A percentile compares a stretch with the other conserved stretches of the same genome.
These are phyloP conservation scores for Penicillium cinerascens DNA, from an alignment of 495 filamentous ascomycete genomes.

Conservation along the genomic window DNA sequence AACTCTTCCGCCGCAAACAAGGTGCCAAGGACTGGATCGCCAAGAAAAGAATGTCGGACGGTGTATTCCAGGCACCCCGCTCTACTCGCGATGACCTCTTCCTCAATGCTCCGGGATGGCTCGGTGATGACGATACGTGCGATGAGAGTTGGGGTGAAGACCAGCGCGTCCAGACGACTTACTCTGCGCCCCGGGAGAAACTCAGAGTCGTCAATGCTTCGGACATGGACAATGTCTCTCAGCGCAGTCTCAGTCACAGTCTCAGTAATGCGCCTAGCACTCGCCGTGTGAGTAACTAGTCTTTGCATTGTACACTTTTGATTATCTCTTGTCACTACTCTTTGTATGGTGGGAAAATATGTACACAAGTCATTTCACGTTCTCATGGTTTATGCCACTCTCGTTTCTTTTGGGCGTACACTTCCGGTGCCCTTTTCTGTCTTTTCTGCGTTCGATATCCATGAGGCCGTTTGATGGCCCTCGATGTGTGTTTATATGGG, in stretches of 20 bases:
- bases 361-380: constrained; percentile 14
- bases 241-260: constrained; percentile 23
- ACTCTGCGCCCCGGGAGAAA: constrained; percentile 82
- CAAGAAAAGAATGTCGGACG: constrained; percentile 26
- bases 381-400: constrained; percentile 11
- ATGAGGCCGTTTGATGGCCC: constrained; percentile 3
- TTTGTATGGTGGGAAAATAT: constrained; percentile 3
- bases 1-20: constrained; percentile 58
- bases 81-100: constrained; percentile 34
- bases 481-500: background rate
- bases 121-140: constrained; percentile 21
- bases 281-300: constrained; percentile 14
- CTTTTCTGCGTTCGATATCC: constrained; percentile 18
- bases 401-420: constrained; percentile 3
- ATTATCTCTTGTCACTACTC: constrained; percentile 6
- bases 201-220: constrained; percentile 79
- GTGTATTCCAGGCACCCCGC: constrained; percentile 10
- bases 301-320: background rate
- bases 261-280: constrained; percentile 7
- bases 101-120: constrained; percentile 24
- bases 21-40: constrained; percentile 56
- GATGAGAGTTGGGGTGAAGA: constrained; percentile 59
- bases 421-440: background rate
- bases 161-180: constrained; percentile 86
- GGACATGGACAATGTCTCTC: constrained; percentile 35